Evolutionary conservation across 352 stramenopile genomes (phyloP).

Genomic region (Blastocystis sp.): DNA sequence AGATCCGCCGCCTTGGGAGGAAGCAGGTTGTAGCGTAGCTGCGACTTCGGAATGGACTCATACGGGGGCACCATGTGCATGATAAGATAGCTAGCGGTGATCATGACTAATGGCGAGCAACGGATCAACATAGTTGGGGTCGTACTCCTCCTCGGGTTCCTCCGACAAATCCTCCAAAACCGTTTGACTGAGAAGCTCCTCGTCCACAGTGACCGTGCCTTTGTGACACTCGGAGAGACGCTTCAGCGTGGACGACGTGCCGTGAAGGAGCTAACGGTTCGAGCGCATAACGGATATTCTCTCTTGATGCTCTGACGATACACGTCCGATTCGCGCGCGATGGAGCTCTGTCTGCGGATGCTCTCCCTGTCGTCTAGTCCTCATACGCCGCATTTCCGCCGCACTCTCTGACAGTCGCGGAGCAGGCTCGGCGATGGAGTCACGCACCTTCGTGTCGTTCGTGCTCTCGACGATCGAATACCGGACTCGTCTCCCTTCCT

Average conservation of each 20-base stretch:
- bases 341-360: neutral
- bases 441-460: neutral
- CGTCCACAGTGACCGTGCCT: neutral
- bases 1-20: constrained; percentile 3
- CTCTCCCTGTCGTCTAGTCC: neutral
- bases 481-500: neutral
- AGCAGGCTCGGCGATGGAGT: neutral
- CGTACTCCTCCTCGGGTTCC: neutral
- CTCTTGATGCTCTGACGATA: neutral
- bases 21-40: neutral
- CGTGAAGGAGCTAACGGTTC: neutral
- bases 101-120: neutral
- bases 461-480: neutral
- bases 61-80: constrained; percentile 18
- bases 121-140: constrained; percentile 1
- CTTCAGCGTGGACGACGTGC: neutral
- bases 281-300: neutral
- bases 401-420: constrained; percentile 19
- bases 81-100: neutral
- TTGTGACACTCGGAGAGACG: neutral
- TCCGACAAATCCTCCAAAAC: neutral
- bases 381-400: too few species aligned
- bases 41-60: neutral
- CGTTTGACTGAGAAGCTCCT: neutral
- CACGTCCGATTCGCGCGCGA: constrained; percentile 12